These are phyloP conservation scores for Viola pubescens DNA, from an alignment of 441 rosid genomes.

Conservation along the genomic window DNA sequence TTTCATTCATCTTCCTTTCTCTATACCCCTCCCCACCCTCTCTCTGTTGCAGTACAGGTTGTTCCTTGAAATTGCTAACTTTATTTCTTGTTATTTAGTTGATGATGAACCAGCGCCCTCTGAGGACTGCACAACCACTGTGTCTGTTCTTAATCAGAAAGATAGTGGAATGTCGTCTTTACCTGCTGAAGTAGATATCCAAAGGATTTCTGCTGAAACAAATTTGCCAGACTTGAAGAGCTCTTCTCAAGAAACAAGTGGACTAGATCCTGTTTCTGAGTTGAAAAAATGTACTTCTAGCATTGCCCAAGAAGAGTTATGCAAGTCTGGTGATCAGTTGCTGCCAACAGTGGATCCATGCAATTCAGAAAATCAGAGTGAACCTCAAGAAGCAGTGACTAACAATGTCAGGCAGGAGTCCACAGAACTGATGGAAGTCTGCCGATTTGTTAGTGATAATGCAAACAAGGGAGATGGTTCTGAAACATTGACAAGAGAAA, in stretches of 20 bases:
- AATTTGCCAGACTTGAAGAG: conserved; percentile 24
- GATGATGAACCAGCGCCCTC: conserved; percentile 22
- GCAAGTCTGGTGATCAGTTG: conserved; percentile 27
- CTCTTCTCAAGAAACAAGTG: conserved; percentile 27
- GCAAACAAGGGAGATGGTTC: conserved; percentile 26
- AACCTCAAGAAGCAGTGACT: conserved; percentile 19
- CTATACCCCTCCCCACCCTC: neutral
- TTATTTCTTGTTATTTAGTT: conserved; percentile 13
- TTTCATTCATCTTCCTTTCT: conserved; percentile 1
- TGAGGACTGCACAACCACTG: conserved; percentile 15
- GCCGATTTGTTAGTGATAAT: conserved; percentile 27
- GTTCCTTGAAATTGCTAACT: conserved; percentile 18
- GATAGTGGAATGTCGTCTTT: conserved; percentile 28
- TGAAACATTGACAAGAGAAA: conserved; percentile 28
- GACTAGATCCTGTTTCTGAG: conserved; percentile 20
- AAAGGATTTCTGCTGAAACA: conserved; percentile 19
- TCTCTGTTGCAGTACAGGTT: conserved; percentile 5
- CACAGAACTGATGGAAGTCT: conserved; percentile 23
- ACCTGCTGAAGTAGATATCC: conserved; percentile 19
- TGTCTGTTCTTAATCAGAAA: conserved; percentile 25
- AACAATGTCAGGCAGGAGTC: conserved; percentile 25
- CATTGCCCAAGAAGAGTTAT: conserved; percentile 20
- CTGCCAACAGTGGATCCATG: conserved; percentile 26
- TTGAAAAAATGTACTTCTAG: conserved; percentile 23
- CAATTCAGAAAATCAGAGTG: conserved; percentile 25